Percentiles rank a stretch among this genome's conserved stretches.
Conservation (phyloP, 164 flowering plant genomes). For the Vitis rotundifolia region DNA sequence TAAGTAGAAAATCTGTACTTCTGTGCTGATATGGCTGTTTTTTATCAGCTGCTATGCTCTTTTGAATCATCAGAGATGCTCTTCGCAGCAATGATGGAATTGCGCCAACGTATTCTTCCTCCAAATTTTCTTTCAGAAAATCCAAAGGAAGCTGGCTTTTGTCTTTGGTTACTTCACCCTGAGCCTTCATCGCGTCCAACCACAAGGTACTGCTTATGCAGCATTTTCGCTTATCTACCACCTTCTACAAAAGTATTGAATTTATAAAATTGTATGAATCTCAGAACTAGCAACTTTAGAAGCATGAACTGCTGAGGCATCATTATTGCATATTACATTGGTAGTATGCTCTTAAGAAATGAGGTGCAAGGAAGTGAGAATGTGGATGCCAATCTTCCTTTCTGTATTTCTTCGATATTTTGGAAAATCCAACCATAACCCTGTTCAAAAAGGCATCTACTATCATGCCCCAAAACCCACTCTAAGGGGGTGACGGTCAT, state of each 20-base stretch:
- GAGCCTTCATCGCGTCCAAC: constrained; percentile 68
- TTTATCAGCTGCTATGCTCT: constrained; percentile 56
- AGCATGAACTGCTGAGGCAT: not conserved
- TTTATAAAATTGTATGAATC: not conserved
- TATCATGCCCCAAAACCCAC: too few species aligned
- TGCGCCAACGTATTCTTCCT: constrained; percentile 68
- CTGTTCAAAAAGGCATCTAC: too few species aligned
- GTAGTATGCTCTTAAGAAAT: not conserved
- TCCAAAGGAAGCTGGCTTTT: constrained; percentile 68
- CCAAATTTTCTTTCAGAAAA: constrained; percentile 56
- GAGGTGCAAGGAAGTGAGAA: not conserved
- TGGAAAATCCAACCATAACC: too few species aligned
- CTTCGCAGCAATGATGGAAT: constrained; percentile 53
- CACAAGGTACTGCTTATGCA: constrained; percentile 40
- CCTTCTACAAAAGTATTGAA: not conserved
- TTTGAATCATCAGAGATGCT: constrained; percentile 46
- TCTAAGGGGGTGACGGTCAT: too few species aligned
- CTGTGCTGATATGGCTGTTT: constrained; percentile 13
- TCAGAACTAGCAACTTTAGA: not conserved
- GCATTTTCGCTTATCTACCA: not conserved
- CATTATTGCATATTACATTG: not conserved
- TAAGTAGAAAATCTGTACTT: not conserved
- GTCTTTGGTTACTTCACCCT: constrained; percentile 78
- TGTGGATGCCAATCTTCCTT: not conserved
- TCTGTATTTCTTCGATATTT: not conserved